Evolutionary conservation across 169 alveolate genomes (phyloP).

Genomic region (Eimeria falciformis): DNA sequence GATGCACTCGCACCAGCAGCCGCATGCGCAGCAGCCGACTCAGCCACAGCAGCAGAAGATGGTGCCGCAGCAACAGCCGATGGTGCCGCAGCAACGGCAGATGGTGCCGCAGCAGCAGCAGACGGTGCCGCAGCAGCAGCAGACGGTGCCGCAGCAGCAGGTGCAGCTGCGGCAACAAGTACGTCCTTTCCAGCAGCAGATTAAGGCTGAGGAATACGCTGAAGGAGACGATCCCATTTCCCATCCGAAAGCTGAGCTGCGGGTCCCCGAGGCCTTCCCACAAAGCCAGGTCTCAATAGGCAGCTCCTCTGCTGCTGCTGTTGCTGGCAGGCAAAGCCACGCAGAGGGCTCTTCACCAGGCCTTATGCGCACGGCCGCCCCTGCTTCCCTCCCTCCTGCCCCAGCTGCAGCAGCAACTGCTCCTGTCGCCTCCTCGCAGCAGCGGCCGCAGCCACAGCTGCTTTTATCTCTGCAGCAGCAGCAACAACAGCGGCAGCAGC

Average conservation of each 20-base stretch:
- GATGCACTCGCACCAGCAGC: background rate
- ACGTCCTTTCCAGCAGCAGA: background rate
- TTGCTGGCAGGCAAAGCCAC: background rate
- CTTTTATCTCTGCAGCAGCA: conserved; percentile 6
- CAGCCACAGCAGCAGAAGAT: background rate
- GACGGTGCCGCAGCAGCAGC: background rate
- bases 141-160: background rate
- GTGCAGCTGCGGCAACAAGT: background rate
- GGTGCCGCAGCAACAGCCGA: background rate
- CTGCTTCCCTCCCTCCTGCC: background rate
- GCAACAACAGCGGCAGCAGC: conserved; percentile 17
- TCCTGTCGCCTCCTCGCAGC: no score
- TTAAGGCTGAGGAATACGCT: no score
- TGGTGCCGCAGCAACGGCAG: background rate
- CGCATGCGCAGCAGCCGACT: background rate
- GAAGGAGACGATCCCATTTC: no score
- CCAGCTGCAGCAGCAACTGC: conserved; percentile 21
- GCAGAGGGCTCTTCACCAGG: background rate
- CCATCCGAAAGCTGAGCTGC: background rate
- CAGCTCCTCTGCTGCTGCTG: background rate
- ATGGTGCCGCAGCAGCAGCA: background rate
- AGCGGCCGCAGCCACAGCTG: conserved; percentile 30
- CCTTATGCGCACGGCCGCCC: background rate
- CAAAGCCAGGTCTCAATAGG: background rate
- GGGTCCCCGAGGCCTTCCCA: background rate